Evolutionary conservation across 1,139 yeast species (phyloP), one percentile per base, ranked within the genome.

Genomic region (Yamadazyma aaseri): DNA sequence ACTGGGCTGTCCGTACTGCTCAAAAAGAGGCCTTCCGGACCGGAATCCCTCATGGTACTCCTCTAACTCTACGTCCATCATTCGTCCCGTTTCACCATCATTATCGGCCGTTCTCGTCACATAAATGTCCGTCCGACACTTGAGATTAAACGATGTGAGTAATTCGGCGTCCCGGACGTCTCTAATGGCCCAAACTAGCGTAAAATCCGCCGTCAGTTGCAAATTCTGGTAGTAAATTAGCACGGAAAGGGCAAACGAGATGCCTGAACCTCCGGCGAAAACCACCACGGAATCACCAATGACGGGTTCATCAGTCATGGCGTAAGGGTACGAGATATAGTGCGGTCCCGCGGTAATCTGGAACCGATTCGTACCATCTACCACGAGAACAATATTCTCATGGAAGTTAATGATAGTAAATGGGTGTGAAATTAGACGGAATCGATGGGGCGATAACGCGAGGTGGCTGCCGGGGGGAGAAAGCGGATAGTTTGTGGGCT

Each of bases 211-310:
- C 3, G 23, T 13, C 8, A 29, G n/a, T 16, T 35, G 22, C 34
- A 17, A 27, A n/a, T 26, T 27, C 15, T 29, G 31, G 23, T 78
- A 66, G 43, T 65, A 60, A 40, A 63, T 53, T 50, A 58, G 66
- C 3, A 83, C 41, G 0, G 95, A 86, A 2, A 86, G 60, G 0
- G 86, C 92, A 47, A 79, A 76, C 0, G 96, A 81, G 5, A 89
- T 73, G 0, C 96, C 97, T 0, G 95, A 78, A 0, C 97, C 97
- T 6, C 96, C 97, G 22, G 89, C 84, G 3, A 87, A 58, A 6
- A 87, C 11, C 6, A 20, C 32, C 27, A 31, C 39, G 13, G 12
- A 8, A 12, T 31, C 38, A 5, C 17, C 13, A 10, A 43, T 25
- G n/a, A n/a, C n/a, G n/a, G n/a, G n/a, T n/a, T n/a, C n/a, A n/a